Conservation (phyloP, 306 rosid genomes). For the Castanospermum australe region DNA sequence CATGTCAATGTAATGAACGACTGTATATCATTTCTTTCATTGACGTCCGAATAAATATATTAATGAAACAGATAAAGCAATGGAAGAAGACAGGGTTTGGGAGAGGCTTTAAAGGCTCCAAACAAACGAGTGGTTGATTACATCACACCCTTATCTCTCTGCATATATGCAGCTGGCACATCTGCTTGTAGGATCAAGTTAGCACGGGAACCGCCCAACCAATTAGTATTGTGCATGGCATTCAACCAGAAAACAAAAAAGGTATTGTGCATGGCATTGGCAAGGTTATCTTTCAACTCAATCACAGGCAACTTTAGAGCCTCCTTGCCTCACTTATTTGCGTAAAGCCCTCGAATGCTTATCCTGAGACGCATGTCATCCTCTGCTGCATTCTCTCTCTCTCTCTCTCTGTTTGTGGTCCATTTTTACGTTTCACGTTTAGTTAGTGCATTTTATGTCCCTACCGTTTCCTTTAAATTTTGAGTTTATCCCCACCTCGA, state of each 20-base stretch:
- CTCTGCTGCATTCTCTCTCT: slow-evolving; percentile 17
- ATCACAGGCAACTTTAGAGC: slow-evolving; percentile 31
- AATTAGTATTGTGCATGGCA: slow-evolving; percentile 8
- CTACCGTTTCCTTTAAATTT: neutral
- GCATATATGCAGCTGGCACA: neutral
- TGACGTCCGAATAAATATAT: slow-evolving; percentile 3
- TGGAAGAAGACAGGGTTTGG: slow-evolving; percentile 25
- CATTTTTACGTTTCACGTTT: slow-evolving; percentile 25
- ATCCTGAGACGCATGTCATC: slow-evolving; percentile 30
- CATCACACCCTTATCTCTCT: slow-evolving; percentile 44
- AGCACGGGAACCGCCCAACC: neutral
- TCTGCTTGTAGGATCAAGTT: neutral
- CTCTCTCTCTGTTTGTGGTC: slow-evolving; percentile 20
- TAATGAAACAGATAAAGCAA: slow-evolving; percentile 21
- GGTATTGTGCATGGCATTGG: slow-evolving; percentile 12
- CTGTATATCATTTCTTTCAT: neutral
- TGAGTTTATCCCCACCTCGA: neutral
- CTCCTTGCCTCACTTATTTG: slow-evolving; percentile 27
- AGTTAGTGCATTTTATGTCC: slow-evolving; percentile 18
- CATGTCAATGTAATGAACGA: neutral
- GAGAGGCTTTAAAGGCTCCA: neutral
- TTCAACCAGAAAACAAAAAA: no score
- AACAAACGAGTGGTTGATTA: slow-evolving; percentile 37
- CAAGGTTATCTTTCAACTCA: slow-evolving; percentile 13
- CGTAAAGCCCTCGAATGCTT: slow-evolving; percentile 45